A percentile compares a stretch with the other conserved stretches of the same genome.
phyloP scores from a whole-genome alignment of 1,284 basidiomycete species.

The Porogramme epimiltina region DNA sequence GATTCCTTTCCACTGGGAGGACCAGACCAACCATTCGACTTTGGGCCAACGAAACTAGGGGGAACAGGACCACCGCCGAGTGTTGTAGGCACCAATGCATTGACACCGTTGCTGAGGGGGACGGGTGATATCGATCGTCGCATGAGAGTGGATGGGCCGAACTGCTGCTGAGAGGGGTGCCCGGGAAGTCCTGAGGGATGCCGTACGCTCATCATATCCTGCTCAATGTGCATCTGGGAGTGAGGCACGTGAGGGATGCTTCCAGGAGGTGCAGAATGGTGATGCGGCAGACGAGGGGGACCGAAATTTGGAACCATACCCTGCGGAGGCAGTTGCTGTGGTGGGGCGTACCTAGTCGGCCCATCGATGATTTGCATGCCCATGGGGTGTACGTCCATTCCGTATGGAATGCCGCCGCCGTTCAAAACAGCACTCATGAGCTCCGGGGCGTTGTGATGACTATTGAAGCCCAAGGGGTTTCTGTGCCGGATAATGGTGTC shows the following conservation, averaged over 20 bases:
- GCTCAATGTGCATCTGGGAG: constrained; percentile 29
- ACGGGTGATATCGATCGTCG: constrained; percentile 34
- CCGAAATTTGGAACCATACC: constrained; percentile 25
- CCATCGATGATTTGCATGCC: constrained; percentile 27
- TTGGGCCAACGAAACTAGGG: constrained; percentile 20
- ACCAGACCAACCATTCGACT: constrained; percentile 26
- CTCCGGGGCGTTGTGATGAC: constrained; percentile 21
- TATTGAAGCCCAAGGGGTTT: constrained; percentile 27
- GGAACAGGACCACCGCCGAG: constrained; percentile 21
- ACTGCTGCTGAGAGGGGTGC: constrained; percentile 22
- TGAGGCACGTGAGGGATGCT: constrained; percentile 22
- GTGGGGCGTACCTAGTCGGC: constrained; percentile 22
- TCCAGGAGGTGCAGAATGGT: constrained; percentile 29
- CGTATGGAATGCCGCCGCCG: constrained; percentile 27
- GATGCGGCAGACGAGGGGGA: constrained; percentile 28
- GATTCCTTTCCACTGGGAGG: constrained; percentile 19
- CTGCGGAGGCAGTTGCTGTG: constrained; percentile 15
- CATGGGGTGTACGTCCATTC: constrained; percentile 25
- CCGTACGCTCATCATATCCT: constrained; percentile 27
- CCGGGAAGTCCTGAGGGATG: constrained; percentile 21
- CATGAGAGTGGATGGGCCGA: constrained; percentile 23
- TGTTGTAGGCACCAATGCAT: constrained; percentile 12
- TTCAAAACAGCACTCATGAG: constrained; percentile 31
- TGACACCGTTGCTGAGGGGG: constrained; percentile 21
- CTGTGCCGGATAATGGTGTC: constrained; percentile 55